Evolutionary conservation across 2,329 filamentous ascomycete genomes (phyloP).

Genomic region (Aspergillus felis): DNA sequence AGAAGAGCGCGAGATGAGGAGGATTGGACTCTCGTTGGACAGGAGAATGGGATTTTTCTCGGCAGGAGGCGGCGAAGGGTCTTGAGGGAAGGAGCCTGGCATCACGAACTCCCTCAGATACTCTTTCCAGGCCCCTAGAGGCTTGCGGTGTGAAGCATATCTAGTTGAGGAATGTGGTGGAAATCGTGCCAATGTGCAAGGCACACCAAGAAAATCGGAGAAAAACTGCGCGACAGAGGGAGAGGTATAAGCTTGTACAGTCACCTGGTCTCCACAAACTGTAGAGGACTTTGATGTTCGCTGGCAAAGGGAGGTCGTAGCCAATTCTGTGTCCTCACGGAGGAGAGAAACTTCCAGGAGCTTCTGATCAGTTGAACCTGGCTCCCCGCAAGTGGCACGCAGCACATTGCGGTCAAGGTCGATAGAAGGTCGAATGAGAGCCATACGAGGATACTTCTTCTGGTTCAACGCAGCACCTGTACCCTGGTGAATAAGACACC

Average conservation of each 20-base stretch:
- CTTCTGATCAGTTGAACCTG: conserved; percentile 26
- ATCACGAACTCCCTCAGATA: conserved; percentile 30
- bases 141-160: conserved; percentile 67
- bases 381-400: conserved; percentile 48
- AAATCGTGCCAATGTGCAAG: conserved; percentile 81
- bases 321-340: conserved; percentile 39
- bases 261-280: conserved; percentile 79
- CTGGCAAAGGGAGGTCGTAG: conserved; percentile 62
- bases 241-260: conserved; percentile 66
- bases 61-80: conserved; percentile 48
- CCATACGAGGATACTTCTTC: conserved; percentile 85
- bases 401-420: conserved; percentile 67
- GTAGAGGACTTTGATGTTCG: conserved; percentile 50
- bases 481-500: conserved; percentile 86
- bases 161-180: conserved; percentile 65
- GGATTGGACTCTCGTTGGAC: conserved; percentile 90
- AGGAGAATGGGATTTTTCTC: conserved; percentile 62
- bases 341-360: conserved; percentile 35
- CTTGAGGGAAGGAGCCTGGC: conserved; percentile 52
- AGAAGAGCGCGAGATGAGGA: conserved; percentile 76
- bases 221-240: conserved; percentile 70
- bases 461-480: conserved; percentile 82
- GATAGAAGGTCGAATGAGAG: conserved; percentile 69
- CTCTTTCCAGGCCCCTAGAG: conserved; percentile 33
- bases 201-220: conserved; percentile 66